A percentile compares a stretch with the other conserved stretches of the same genome.
Conservation (phyloP, 2,329 filamentous ascomycete genomes). For the Claviceps sp. region DNA sequence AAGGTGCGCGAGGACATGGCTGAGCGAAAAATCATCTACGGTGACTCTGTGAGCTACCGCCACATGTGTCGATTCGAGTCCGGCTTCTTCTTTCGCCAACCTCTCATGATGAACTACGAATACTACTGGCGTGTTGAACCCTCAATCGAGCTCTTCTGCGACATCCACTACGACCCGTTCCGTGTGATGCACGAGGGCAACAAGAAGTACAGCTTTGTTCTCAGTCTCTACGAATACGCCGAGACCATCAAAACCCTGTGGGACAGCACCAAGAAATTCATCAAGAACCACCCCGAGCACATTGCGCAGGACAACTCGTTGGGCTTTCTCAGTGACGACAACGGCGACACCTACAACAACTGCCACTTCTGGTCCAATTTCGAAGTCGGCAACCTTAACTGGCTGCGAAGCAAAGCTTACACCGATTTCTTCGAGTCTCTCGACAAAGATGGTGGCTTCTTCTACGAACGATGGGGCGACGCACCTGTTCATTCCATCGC, state of each 20-base stretch:
- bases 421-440: conserved; percentile 81
- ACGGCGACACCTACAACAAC: conserved; percentile 84
- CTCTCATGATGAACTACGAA: conserved; percentile 88
- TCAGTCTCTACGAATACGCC: conserved; percentile 91
- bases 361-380: conserved; percentile 99
- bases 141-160: conserved; percentile 90
- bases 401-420: conserved; percentile 83
- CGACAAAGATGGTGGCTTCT: conserved; percentile 89
- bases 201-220: conserved; percentile 96
- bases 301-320: conserved; percentile 74
- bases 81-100: conserved; percentile 96
- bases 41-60: conserved; percentile 89
- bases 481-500: conserved; percentile 98
- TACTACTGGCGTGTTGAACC: conserved; percentile 99
- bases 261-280: conserved; percentile 92
- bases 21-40: conserved; percentile 92
- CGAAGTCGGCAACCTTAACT: conserved; percentile 86
- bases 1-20: conserved; percentile 91
- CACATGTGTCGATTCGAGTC: conserved; percentile 99
- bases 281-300: conserved; percentile 79
- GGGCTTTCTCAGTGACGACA: conserved; percentile 83
- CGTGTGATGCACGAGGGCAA: conserved; percentile 89
- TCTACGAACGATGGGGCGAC: conserved; percentile 97
- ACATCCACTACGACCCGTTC: conserved; percentile 92
- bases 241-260: conserved; percentile 94